Base-by-base conservation (phyloP, 1,284 basidiomycete genomes). In the Ganoderma lucidum region DNA sequence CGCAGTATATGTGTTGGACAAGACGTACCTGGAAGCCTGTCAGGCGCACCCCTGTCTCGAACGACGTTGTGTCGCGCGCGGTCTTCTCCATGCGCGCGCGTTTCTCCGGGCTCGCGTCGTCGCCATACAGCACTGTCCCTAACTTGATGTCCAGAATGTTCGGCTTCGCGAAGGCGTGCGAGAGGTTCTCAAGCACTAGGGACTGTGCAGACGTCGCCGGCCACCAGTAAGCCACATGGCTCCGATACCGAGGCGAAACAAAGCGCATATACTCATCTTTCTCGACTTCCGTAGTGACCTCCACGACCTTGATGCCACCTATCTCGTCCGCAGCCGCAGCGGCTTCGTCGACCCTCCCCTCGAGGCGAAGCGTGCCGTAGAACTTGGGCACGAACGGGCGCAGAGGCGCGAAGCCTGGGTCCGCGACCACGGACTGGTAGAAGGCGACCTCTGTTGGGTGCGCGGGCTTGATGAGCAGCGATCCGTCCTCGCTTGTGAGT, bases 121-220 rank as follows among this genome's bases (percentile, higher is more conserved):
- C 85, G 67, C 94, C 93, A 75, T 94, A 93, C 4, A 98, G 86
- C 9, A 93, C 85, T 0, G 93, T 96, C 0, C 97, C 97, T 28
- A 99, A 91, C 80, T 98, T 99, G 80, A 96, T 85, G 78, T 99
- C 97, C 32, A 98, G 84, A 64, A 98, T 90, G 75, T 93, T 96
- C 2, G 97, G 96, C 78, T 90, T 91, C 35, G 80, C 75, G 82
- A 96, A 98, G 0, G 86, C 78, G 73, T 90, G 81, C 0, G 92
- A 83, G 8, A 97, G 83, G 78, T 99, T 98, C 81, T 97, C 93
- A 6, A 99, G 81, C 32, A 98, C 95, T 68, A 98, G 83, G 70
- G 87, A 90, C 82, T 96, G 88, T 87, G 76, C 59, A 75, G 67
- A 73, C 60, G 41, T 28, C 65, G 66, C 53, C 28, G 63, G 19